These are phyloP conservation scores for Talaromyces borbonicus DNA, from an alignment of 495 filamentous ascomycete species.

Conservation along the genomic window DNA sequence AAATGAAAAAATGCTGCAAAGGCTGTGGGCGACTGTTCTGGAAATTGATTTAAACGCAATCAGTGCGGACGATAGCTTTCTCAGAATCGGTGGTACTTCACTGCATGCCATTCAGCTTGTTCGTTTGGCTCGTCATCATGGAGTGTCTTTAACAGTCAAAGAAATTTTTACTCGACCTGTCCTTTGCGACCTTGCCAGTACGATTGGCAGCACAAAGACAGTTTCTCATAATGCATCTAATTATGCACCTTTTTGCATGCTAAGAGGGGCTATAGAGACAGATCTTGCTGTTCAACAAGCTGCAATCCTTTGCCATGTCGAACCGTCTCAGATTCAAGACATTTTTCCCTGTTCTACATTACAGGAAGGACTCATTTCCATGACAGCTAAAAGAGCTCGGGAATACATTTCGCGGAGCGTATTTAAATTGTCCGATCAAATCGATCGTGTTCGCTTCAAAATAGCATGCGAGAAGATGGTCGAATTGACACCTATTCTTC, in stretches of 20 bases:
- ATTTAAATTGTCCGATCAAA: slow-evolving; percentile 17
- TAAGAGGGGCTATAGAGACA: neutral
- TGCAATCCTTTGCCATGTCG: neutral
- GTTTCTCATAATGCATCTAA: neutral
- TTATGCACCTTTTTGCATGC: neutral
- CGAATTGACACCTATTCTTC: slow-evolving; percentile 17
- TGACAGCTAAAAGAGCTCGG: slow-evolving; percentile 8
- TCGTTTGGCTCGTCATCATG: slow-evolving; percentile 18
- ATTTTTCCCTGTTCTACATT: slow-evolving; percentile 48
- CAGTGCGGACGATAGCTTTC: slow-evolving; percentile 37
- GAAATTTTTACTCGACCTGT: slow-evolving; percentile 19
- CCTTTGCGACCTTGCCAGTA: slow-evolving; percentile 24
- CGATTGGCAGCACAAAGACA: neutral
- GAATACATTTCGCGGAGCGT: neutral
- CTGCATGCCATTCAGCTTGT: slow-evolving; percentile 45
- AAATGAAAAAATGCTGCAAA: slow-evolving; percentile 29
- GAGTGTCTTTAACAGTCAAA: slow-evolving; percentile 9
- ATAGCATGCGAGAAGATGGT: slow-evolving; percentile 30
- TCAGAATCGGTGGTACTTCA: slow-evolving; percentile 45
- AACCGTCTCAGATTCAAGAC: slow-evolving; percentile 14
- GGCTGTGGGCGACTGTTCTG: slow-evolving; percentile 18
- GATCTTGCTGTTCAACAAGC: no score
- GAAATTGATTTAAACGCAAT: slow-evolving; percentile 16
- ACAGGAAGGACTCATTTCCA: slow-evolving; percentile 47
- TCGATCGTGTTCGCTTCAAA: slow-evolving; percentile 26